Evolutionary conservation across 441 rosid genomes (phyloP), one percentile per base, ranked within the genome.

Genomic region (Erysimum cheiri): DNA sequence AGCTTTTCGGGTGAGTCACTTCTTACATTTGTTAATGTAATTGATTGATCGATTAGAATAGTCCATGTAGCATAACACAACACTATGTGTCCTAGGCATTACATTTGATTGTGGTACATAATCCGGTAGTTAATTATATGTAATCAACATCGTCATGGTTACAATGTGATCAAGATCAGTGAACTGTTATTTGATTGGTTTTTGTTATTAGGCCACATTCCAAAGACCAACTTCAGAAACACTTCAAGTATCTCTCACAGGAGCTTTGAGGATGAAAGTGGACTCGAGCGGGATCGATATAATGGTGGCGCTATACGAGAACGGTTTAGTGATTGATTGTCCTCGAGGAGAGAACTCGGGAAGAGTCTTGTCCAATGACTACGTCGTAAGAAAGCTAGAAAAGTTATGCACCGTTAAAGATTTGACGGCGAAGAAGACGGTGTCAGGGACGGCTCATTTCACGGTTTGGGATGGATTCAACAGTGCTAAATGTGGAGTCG

Each of bases 221-320:
- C 79, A 81, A 39, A 83, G 84, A 80, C 90, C 86, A 4, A 77
- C 92, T 15, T 65, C 89, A 60, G 88, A 90, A 36, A 60, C 82
- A 17, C 66, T 93, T 60, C 92, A 87, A 76, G 89, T 87, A 63
- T 66, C 81, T 8, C 62, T 90, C 13, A 78, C 90, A 4, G 93
- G 96, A 70, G 65, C 89, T 3, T 60, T 90, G 68, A 80, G 90
- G 67, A 75, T 73, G 12, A 90, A 89, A 60, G 79, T 85, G 41
- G 96, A 90, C 54, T 77, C 76, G 49, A 65, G 74, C 14, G 96
- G 89, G 8, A 89, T 78, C 11, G 81, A 82, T 31, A 59, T 92
- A 54, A 86, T 90, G 96, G 91, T 90, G 80, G 97, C 96, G 8
- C 75, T 92, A 8, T 86, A 87, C 54, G 96, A 92, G 77, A 86